Base-by-base conservation (phyloP, 2,329 filamentous ascomycete genomes). In the Hypoxylon sp. region DNA sequence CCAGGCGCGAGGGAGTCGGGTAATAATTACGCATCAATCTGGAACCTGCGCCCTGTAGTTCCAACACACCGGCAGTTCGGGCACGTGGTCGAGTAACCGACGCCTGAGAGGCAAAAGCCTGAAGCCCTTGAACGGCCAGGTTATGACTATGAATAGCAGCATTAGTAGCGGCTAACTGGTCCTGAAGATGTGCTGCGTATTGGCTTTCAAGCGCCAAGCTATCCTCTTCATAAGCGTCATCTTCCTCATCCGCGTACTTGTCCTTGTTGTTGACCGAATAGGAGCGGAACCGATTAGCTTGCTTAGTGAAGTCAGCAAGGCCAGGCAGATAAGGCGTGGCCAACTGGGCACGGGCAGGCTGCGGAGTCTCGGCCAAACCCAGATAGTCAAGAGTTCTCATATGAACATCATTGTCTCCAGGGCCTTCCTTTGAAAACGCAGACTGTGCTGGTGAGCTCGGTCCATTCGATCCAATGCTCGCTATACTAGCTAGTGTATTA, bases 211-310 rank as follows among this genome's bases (percentile, higher is more conserved):
- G 81, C 19, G 81, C 80, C 59, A 88, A 77, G 64, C 82, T 77
- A 21, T 85, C 85, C 39, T 87, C 90, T 65, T 87, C 90, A 67
- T 92, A 93, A 15, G 93, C 91, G 67, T 94, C 92, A 27, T 94
- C 91, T 57, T 97, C 94, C 51, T 93, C 91, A 74, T 97, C 93
- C 2, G 92, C 94, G 75, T 98, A 98, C 79, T 96, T 97, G 79
- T 98, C 95, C 81, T 97, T 98, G 62, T 97, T 97, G 80, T 99
- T 99, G 72, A 99, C 96, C 0, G 96, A 99, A 80, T 98, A 98
- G 1, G 96, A 99, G 51, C 96, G 90, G 85, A 98, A 97, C 57
- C 96, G 90, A 79, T 92, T 98, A 48, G 91, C 87, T 74, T 92
- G 92, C 77, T 89, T 92, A 71, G 91, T 91, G 72, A 93, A 87